Evolutionary conservation across 345 rosid genomes (phyloP).

Genomic region (Laguncularia racemosa): DNA sequence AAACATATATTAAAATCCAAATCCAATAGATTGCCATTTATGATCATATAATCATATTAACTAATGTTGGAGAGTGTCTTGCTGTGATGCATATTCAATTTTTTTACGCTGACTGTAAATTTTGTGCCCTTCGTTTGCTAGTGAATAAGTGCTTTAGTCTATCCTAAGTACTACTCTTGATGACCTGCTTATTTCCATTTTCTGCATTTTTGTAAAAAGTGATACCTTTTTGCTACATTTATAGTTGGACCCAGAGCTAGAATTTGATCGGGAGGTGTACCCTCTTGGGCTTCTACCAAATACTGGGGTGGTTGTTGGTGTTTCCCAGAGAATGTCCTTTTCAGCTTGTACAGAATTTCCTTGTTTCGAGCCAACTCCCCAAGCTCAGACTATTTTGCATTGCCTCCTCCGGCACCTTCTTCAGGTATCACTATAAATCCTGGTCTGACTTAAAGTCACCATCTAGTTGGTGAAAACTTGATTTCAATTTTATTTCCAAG

Average conservation of each 20-base stretch:
- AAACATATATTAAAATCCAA: no score
- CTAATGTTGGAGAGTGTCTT: no score
- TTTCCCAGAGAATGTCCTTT: conserved; percentile 93
- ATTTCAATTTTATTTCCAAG: no score
- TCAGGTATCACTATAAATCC: conserved; percentile 45
- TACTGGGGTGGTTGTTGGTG: conserved; percentile 92
- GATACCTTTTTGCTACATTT: conserved; percentile 16
- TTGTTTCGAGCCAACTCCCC: conserved; percentile 97
- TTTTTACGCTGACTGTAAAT: no score
- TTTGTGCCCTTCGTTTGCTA: no score
- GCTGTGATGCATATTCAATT: no score
- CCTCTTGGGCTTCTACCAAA: conserved; percentile 97
- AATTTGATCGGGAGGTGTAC: conserved; percentile 95
- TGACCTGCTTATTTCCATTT: no score
- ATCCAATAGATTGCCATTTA: no score
- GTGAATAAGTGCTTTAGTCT: no score
- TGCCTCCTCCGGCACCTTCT: conserved; percentile 96
- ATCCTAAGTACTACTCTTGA: no score
- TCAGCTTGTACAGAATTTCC: conserved; percentile 98
- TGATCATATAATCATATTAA: no score
- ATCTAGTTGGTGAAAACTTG: background rate
- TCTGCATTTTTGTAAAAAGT: no score
- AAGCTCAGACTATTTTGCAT: conserved; percentile 94
- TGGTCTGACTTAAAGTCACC: background rate
- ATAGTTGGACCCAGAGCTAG: conserved; percentile 96